Evolutionary conservation across 2,329 filamentous ascomycete species (phyloP).

Genomic region (Ophiocordyceps camponoti-rufipedis): DNA sequence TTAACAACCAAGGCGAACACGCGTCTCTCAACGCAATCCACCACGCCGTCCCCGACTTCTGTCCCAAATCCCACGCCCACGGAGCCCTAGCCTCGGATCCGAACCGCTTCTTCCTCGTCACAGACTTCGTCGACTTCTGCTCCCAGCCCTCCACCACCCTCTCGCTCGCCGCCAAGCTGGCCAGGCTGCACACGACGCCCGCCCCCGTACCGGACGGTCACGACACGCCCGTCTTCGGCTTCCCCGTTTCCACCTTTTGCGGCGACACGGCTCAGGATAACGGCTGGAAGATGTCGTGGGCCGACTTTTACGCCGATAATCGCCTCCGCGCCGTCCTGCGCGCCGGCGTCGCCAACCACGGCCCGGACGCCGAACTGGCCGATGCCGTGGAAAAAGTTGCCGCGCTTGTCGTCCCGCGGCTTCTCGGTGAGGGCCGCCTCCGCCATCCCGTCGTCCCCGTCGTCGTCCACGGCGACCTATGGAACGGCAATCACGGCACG

Average conservation of each 20-base stretch:
- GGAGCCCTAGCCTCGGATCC: slow-evolving; percentile 38
- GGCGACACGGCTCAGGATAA: slow-evolving; percentile 75
- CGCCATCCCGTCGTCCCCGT: slow-evolving; percentile 48
- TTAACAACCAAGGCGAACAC: slow-evolving; percentile 46
- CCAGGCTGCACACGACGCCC: slow-evolving; percentile 57
- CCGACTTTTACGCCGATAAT: slow-evolving; percentile 68
- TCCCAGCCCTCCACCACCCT: slow-evolving; percentile 25
- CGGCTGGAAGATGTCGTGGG: slow-evolving; percentile 53
- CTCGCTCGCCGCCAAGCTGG: slow-evolving; percentile 58
- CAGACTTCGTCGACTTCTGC: slow-evolving; percentile 60
- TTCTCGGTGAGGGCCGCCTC: slow-evolving; percentile 53
- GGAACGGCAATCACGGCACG: slow-evolving; percentile 65
- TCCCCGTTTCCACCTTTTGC: slow-evolving; percentile 68
- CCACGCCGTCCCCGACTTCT: slow-evolving; percentile 50
- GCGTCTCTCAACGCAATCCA: slow-evolving; percentile 71
- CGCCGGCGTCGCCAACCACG: slow-evolving; percentile 40
- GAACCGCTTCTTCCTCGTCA: slow-evolving; percentile 40
- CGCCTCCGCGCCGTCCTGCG: slow-evolving; percentile 48
- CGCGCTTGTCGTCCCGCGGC: slow-evolving; percentile 47
- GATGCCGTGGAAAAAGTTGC: slow-evolving; percentile 47
- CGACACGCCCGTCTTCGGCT: slow-evolving; percentile 54
- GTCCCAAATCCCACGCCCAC: slow-evolving; percentile 57
- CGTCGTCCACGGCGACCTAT: slow-evolving; percentile 80
- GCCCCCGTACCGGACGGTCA: slow-evolving; percentile 46
- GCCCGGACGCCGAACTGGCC: slow-evolving; percentile 42